Evolutionary conservation across 2,329 filamentous ascomycete genomes (phyloP), one percentile per base, ranked within the genome.

Genomic region (Fusarium sp.): DNA sequence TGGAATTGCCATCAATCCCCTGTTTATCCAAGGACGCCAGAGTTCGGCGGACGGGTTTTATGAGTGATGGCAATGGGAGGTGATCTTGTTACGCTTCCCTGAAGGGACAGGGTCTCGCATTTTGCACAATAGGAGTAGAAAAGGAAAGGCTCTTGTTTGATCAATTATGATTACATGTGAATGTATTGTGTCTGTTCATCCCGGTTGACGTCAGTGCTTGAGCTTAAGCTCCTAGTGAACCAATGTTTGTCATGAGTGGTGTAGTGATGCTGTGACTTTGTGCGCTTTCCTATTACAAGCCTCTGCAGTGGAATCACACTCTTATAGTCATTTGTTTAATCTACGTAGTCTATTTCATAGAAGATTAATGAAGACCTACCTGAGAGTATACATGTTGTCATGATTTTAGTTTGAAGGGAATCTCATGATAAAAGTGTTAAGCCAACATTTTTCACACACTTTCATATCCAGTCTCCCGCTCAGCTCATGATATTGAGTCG

Each of bases 121-220:
- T 78, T 71, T 77, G 75, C 78, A 75, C 73, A 77, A 70, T 75
- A 76, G 78, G 77, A 79, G 76, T 79, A 78, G 78, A 77, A 77
- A 78, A 78, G 78, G 75, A 76, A 71, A 79, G 76, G 76, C 75
- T 75, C 71, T 77, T 74, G 75, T 76, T 77, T 76, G 70, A 75
- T 73, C 74, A 74, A 69, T 52, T 55, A 48, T 22, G 43, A 44
- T 47, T 66, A 49, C 30, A 51, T 59, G 59, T 62, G 55, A 63
- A 59, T 43, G 32, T 55, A 38, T 22, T 55, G 27, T 32, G 40
- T 44, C 24, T 32, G n/a, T 58, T 32, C 15, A 29, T 47, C 3
- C 9, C 11, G 40, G 8, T 52, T 65, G 49, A 65, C 49, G 38
- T 44, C 25, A 52, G 32, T 24, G 30, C 4, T 18, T 59, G 16